A percentile compares a stretch with the other conserved stretches of the same genome.
phyloP scores from a whole-genome alignment of 495 filamentous ascomycete genomes.

The Rusavskia elegans region DNA sequence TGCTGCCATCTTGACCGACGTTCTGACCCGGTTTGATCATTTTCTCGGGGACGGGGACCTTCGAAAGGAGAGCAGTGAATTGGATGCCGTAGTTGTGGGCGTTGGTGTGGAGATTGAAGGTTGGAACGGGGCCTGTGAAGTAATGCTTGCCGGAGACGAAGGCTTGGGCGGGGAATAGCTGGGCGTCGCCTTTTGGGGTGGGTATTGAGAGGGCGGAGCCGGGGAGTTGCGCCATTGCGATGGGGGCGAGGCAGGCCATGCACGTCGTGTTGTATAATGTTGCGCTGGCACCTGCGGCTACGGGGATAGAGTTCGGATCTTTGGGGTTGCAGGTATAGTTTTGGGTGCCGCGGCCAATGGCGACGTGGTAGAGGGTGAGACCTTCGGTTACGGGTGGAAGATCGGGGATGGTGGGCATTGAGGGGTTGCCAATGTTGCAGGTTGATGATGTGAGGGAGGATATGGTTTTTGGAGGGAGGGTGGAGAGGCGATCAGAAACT shows the following conservation, averaged over 20 bases:
- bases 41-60: slow-evolving; percentile 38
- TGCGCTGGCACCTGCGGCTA: slow-evolving; percentile 58
- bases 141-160: slow-evolving; percentile 67
- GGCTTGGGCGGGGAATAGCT: slow-evolving; percentile 35
- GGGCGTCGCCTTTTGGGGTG: slow-evolving; percentile 5
- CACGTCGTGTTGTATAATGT: slow-evolving; percentile 81
- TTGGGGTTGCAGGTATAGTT: slow-evolving; percentile 76
- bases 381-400: slow-evolving; percentile 42
- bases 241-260: slow-evolving; percentile 47
- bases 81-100: slow-evolving; percentile 37
- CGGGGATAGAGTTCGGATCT: slow-evolving; percentile 36
- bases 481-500: neutral
- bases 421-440: slow-evolving; percentile 26
- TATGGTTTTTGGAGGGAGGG: neutral
- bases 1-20: slow-evolving; percentile 29
- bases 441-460: slow-evolving; percentile 4
- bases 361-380: slow-evolving; percentile 54
- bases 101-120: slow-evolving; percentile 61
- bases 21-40: slow-evolving; percentile 25
- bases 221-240: slow-evolving; percentile 38
- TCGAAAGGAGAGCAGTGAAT: slow-evolving; percentile 40
- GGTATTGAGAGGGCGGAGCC: slow-evolving; percentile 33
- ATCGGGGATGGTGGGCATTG: slow-evolving; percentile 23
- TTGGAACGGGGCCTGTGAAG: slow-evolving; percentile 48
- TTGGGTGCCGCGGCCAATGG: slow-evolving; percentile 70